Evolutionary conservation across 441 rosid species (phyloP).

Genomic region (Gossypium lobatum): DNA sequence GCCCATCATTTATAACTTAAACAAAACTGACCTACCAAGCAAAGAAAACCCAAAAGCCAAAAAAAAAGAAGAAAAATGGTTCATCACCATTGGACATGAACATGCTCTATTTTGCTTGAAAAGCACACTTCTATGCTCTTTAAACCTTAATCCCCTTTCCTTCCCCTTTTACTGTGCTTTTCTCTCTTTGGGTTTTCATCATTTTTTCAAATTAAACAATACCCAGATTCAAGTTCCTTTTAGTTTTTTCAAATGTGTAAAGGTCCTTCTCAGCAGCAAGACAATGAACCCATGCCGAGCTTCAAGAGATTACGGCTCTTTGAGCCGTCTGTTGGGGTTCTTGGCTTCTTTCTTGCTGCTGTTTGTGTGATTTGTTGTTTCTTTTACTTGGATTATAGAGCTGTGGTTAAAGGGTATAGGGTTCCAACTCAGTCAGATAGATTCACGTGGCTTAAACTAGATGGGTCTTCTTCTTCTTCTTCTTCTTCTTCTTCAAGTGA

Average conservation of each 20-base stretch:
- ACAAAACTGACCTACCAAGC: conserved; percentile 46
- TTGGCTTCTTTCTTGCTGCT: conserved; percentile 63
- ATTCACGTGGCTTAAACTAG: conserved; percentile 48
- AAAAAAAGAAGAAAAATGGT: conserved; percentile 17
- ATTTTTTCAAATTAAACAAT: background rate
- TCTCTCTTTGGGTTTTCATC: background rate
- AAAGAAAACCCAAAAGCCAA: conserved; percentile 27
- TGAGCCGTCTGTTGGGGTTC: conserved; percentile 63
- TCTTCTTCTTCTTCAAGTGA: conserved; percentile 7
- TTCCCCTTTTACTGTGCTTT: background rate
- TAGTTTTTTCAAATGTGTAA: conserved; percentile 33
- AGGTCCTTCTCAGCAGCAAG: conserved; percentile 33
- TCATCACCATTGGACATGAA: conserved; percentile 26
- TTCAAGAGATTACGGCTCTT: conserved; percentile 52
- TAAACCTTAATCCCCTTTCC: conserved; percentile 4
- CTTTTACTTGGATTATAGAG: conserved; percentile 65
- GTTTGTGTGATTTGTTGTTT: conserved; percentile 53
- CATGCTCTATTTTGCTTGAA: conserved; percentile 24
- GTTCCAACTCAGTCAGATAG: conserved; percentile 40
- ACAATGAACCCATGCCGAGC: conserved; percentile 33
- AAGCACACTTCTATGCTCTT: conserved; percentile 12
- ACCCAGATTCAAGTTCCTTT: conserved; percentile 16
- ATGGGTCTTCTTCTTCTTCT: conserved; percentile 25
- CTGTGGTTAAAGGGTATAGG: conserved; percentile 34
- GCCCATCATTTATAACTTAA: conserved; percentile 11